Evolutionary conservation across 148 eudicot species (phyloP), one percentile per base, ranked within the genome.

Genomic region (Chenopodium quinoa): DNA sequence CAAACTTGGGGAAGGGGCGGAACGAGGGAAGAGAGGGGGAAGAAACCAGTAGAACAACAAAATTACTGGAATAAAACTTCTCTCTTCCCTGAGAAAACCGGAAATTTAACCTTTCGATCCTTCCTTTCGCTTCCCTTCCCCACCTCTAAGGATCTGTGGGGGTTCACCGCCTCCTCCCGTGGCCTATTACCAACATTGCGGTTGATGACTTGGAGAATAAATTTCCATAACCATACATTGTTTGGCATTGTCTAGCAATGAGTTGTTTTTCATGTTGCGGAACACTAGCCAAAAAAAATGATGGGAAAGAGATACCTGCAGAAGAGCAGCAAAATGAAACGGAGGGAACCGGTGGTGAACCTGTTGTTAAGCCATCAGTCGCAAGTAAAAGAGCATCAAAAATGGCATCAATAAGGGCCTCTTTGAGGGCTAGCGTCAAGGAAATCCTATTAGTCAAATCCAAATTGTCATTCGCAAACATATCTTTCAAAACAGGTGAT

Each of bases 401-500:
- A 27, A 81, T 56, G 40, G 13, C 31, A 4, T 75, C 83, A 2
- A 65, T 76, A 64, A 84, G 84, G 78, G 78, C 81, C 5, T 84
- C 86, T 66, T 54, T 88, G 52, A 88, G 85, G 73, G 89, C 86
- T 70, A 91, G 92, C 88, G 77, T 87, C 79, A 89, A 84, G 34
- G 88, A 90, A 62, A 80, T 76, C 27, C 66, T 86, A 22, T 82
- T 75, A 29, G 46, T 69, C 25, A 89, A 86, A 82, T 44, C 81
- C 17, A 50, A 73, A 23, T 76, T 93, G 47, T 86, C 93, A 13
- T 92, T 91, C 60, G 90, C 92, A 11, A 91, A 89, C 81, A 84
- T 94, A 67, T 94, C 98, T 46, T 86, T 83, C 78, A 94, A 91
- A 86, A 81, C 90, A 52, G 97, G 98, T 94, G 86, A 80, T 64